These are phyloP conservation scores for Bipolaris victoriae DNA, from an alignment of 2,329 filamentous ascomycete species.

Conservation along the genomic window DNA sequence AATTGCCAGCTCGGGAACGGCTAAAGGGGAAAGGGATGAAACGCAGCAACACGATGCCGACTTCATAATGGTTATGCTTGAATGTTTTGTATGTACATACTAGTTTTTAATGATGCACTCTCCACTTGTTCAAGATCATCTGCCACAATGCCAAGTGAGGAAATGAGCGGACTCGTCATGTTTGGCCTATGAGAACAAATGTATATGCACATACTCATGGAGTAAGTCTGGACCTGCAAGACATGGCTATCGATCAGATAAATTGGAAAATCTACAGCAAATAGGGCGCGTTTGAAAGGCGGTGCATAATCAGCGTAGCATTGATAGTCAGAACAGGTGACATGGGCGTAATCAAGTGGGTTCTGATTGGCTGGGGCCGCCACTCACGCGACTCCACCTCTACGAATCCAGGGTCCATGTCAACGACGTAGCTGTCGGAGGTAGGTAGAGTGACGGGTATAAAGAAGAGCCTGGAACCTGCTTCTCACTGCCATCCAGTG, in stretches of 20 bases:
- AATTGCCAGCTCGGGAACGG: constrained; percentile 11
- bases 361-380: constrained; percentile 35
- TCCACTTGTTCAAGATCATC: constrained; percentile 8
- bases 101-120: constrained; percentile 17
- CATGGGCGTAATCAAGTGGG: constrained; percentile 37
- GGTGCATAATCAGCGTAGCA: constrained; percentile 35
- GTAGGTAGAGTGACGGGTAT: constrained; percentile 21
- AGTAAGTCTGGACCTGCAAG: neutral
- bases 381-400: constrained; percentile 30
- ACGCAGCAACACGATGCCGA: constrained; percentile 11
- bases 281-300: constrained; percentile 25
- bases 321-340: constrained; percentile 19
- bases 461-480: constrained; percentile 22
- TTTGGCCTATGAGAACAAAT: neutral
- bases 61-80: constrained; percentile 7
- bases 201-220: neutral
- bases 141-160: neutral
- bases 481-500: constrained; percentile 12
- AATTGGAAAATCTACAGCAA: constrained; percentile 22
- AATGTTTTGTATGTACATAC: constrained; percentile 9
- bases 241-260: constrained; percentile 18
- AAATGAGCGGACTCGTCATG: neutral
- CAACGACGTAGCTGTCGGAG: constrained; percentile 19
- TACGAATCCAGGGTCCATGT: constrained; percentile 25
- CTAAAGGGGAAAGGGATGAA: constrained; percentile 19